These are phyloP conservation scores for Lachnellula suecica DNA, from an alignment of 2,329 filamentous ascomycete genomes.

Conservation along the genomic window DNA sequence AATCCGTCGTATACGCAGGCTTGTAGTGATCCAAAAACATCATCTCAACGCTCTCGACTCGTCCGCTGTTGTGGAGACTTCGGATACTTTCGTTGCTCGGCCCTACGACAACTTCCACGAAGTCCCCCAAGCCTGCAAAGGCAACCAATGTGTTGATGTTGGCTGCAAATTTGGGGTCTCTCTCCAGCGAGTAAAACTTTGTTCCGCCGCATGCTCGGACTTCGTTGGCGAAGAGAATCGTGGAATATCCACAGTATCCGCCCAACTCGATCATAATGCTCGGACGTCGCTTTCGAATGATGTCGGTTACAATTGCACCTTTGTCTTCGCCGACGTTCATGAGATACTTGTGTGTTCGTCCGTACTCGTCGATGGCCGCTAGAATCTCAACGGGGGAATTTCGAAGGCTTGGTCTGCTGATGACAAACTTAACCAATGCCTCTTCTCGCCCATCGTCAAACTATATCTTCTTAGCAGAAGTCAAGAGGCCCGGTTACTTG, in stretches of 20 bases:
- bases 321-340: conserved; percentile 82
- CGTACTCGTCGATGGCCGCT: conserved; percentile 69
- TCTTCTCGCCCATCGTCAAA: conserved; percentile 73
- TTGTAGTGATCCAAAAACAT: conserved; percentile 79
- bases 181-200: conserved; percentile 70
- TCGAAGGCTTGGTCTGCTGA: conserved; percentile 54
- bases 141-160: conserved; percentile 69
- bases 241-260: conserved; percentile 80
- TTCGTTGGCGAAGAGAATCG: conserved; percentile 70
- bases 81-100: conserved; percentile 65
- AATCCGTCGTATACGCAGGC: conserved; percentile 69
- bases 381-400: conserved; percentile 66
- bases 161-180: conserved; percentile 71
- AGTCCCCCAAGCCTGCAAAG: conserved; percentile 68
- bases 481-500: background rate
- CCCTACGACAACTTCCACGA: conserved; percentile 71
- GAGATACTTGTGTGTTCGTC: conserved; percentile 63
- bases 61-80: conserved; percentile 51
- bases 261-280: conserved; percentile 75
- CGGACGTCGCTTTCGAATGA: conserved; percentile 68
- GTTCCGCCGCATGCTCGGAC: conserved; percentile 62
- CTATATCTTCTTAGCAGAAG: conserved; percentile 28
- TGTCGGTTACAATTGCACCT: conserved; percentile 65
- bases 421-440: conserved; percentile 70
- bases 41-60: conserved; percentile 25